Evolutionary conservation across 345 rosid genomes (phyloP).

Genomic region (Erodium maritimum): DNA sequence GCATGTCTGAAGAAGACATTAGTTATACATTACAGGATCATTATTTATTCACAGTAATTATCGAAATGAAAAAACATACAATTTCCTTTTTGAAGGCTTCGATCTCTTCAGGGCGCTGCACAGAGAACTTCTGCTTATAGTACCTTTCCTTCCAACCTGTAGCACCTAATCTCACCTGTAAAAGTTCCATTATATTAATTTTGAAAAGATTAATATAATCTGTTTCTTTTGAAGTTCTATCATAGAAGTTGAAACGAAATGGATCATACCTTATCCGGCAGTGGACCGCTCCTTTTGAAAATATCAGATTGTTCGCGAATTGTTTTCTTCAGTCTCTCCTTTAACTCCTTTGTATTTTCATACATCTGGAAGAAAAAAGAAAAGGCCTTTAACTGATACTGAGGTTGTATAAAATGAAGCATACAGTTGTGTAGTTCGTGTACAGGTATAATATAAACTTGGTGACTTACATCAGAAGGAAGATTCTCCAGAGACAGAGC

Average conservation of each 20-base stretch:
- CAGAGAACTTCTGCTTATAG: constrained; percentile 14
- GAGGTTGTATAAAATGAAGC: neutral
- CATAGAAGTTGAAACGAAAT: neutral
- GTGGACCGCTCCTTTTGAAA: constrained; percentile 5
- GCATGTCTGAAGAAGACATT: neutral
- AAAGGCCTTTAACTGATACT: neutral
- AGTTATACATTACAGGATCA: too few species aligned
- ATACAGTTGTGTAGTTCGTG: neutral
- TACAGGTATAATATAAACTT: neutral
- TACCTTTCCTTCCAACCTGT: constrained; percentile 18
- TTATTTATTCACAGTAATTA: neutral
- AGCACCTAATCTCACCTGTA: constrained; percentile 13
- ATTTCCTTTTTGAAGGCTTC: constrained; percentile 11
- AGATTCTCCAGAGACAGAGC: neutral
- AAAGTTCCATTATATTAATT: too few species aligned
- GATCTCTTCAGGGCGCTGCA: neutral
- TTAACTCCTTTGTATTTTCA: constrained; percentile 15
- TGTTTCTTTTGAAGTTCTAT: too few species aligned
- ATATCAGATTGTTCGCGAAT: constrained; percentile 12
- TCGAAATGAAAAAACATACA: constrained; percentile 1
- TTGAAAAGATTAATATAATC: neutral
- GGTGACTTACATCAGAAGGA: neutral
- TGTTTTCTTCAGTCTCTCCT: constrained; percentile 6
- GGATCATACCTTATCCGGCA: constrained; percentile 6
- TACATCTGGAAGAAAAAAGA: neutral